A percentile compares a stretch with the other conserved stretches of the same genome.
Conservation (phyloP, 1,139 yeast genomes). For the Yamadazyma atmosphaerica region DNA sequence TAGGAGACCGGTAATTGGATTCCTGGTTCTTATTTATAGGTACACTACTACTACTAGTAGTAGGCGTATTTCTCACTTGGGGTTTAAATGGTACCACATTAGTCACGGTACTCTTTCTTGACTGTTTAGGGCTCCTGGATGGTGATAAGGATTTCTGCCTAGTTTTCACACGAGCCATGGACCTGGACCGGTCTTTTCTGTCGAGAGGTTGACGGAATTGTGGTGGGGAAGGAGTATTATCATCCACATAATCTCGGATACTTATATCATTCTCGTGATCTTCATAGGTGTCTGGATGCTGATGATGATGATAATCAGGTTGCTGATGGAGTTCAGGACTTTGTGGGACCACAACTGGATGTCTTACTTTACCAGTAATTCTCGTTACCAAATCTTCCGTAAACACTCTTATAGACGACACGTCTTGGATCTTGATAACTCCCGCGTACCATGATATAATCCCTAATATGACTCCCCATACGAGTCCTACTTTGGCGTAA, state of each 20-base stretch:
- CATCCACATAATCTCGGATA: slow-evolving; percentile 7
- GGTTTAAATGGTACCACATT: slow-evolving; percentile 26
- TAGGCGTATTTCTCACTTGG: slow-evolving; percentile 9
- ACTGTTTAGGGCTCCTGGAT: slow-evolving; percentile 6
- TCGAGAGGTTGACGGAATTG: slow-evolving; percentile 2
- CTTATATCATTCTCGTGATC: not conserved
- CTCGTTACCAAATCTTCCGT: slow-evolving; percentile 10
- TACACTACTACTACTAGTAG: slow-evolving; percentile 1
- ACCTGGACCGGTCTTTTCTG: slow-evolving; percentile 7
- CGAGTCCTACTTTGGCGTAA: slow-evolving; percentile 23
- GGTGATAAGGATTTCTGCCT: slow-evolving; percentile 8
- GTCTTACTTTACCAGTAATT: slow-evolving; percentile 7
- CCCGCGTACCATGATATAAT: slow-evolving; percentile 34
- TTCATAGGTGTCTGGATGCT: not conserved
- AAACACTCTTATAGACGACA: slow-evolving; percentile 13
- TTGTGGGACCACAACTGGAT: not conserved
- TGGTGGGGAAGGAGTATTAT: slow-evolving; percentile 7
- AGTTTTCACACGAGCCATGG: slow-evolving; percentile 6
- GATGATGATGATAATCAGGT: too few relatives aligned
- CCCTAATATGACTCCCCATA: slow-evolving; percentile 29
- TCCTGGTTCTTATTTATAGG: not conserved
- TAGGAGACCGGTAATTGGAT: slow-evolving; percentile 12
- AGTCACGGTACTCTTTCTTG: slow-evolving; percentile 22
- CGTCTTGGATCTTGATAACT: slow-evolving; percentile 24
- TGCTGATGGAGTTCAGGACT: too few relatives aligned